Percentiles rank a stretch among this genome's conserved stretches.
Evolutionary conservation across 1,284 basidiomycete species (phyloP).

Genomic region (Fistulinella cinereoalba): DNA sequence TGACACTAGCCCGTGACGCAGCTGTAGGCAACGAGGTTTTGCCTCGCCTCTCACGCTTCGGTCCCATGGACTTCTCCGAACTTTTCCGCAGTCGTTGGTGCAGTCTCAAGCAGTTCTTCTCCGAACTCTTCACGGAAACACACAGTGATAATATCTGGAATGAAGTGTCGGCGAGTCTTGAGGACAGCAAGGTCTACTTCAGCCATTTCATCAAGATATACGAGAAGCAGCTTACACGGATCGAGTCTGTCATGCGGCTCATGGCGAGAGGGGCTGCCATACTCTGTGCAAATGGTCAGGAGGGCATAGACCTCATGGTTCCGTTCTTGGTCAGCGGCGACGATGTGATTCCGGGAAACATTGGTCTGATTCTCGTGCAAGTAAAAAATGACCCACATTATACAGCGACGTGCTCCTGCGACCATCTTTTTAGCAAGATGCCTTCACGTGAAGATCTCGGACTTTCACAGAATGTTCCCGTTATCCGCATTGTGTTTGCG

Average conservation of each 20-base stretch:
- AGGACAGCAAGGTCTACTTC: slow-evolving; percentile 24
- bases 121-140: neutral
- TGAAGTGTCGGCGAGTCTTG: slow-evolving; percentile 12
- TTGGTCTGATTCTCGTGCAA: slow-evolving; percentile 25
- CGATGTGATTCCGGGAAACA: slow-evolving; percentile 8
- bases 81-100: neutral
- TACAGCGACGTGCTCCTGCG: neutral
- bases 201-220: slow-evolving; percentile 31
- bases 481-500: too few relatives aligned
- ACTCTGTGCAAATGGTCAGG: too few relatives aligned
- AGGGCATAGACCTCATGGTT: slow-evolving; percentile 23
- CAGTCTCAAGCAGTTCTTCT: neutral
- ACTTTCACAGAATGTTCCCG: neutral
- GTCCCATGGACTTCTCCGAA: too few relatives aligned
- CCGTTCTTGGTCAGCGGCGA: slow-evolving; percentile 20
- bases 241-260: slow-evolving; percentile 5
- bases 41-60: too few relatives aligned
- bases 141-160: neutral
- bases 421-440: neutral
- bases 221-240: slow-evolving; percentile 2
- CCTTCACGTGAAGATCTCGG: neutral
- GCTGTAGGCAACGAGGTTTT: neutral
- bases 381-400: slow-evolving; percentile 23
- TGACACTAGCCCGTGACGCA: slow-evolving; percentile 13
- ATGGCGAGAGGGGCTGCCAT: slow-evolving; percentile 27